Evolutionary conservation across 2,329 filamentous ascomycete genomes (phyloP), one percentile per base, ranked within the genome.

Genomic region (Colletotrichum eremochloae): DNA sequence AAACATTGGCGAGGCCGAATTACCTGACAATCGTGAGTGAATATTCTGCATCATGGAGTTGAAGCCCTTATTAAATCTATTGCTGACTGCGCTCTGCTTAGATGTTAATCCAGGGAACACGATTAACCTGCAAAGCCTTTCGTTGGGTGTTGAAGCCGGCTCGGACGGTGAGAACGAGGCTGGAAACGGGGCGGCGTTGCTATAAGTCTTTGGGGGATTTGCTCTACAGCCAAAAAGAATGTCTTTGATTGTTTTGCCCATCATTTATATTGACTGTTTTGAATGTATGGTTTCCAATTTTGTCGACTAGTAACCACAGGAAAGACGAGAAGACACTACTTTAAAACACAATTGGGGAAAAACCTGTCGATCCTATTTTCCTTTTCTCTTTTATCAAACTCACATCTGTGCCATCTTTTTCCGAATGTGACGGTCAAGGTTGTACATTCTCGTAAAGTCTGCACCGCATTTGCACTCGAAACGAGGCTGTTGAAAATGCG

Each of bases 341-440:
- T 33, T n/a, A n/a, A n/a, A n/a, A n/a, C n/a, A 15, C 24, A 57
- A 57, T 46, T 56, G 4, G 57, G n/a, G 48, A 52, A 50, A 0
- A 24, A 33, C 2, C 4, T 8, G 18, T 6, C 1, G 0, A 6
- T 12, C 14, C 8, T n/a, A 6, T 24, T 44, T 18, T 36, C 5
- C 50, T 61, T 57, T 40, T 56, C 15, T 14, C 15, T 9, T 14
- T 3, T 36, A 9, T 11, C 3, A 33, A 7, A 31, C 6, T n/a
- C 14, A 44, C 2, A 31, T 29, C n/a, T 2, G 9, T 24, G 6
- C 8, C 18, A 48, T 11, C 9, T 24, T 42, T 24, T 12, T 65
- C 31, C 38, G 50, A 48, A 65, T 29, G 18, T 69, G 67, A n/a
- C 18, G 46, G 0, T 53, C 36, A 1, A 65, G 44, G 3, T 69